phyloP scores from a whole-genome alignment of 257 asterid genomes.

The Capsicum chinense region DNA sequence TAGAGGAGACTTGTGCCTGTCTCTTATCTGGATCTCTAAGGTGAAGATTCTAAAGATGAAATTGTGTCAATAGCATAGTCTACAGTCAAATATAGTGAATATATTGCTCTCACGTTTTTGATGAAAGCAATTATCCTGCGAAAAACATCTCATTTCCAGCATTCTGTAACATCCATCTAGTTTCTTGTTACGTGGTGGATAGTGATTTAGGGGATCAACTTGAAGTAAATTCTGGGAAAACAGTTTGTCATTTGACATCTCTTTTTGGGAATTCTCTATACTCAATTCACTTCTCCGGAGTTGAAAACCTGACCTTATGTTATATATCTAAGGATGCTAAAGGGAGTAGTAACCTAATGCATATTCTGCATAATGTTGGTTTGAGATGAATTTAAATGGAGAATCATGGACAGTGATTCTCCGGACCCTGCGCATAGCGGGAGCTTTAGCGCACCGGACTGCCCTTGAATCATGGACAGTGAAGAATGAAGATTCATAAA shows the following conservation, averaged over 20 bases:
- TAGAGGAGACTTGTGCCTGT: not conserved
- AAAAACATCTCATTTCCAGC: conserved; percentile 13
- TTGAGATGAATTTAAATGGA: not conserved
- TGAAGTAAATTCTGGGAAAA: not conserved
- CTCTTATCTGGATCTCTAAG: conserved; percentile 1
- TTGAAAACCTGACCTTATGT: not conserved
- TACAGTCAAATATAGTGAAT: not conserved
- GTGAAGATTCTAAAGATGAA: not conserved
- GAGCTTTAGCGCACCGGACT: too few relatives aligned
- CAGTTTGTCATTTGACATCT: not conserved
- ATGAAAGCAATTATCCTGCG: not conserved
- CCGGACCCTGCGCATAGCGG: too few relatives aligned
- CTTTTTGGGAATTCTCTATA: not conserved
- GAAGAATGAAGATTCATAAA: not conserved
- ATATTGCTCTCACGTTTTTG: not conserved
- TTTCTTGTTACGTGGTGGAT: not conserved
- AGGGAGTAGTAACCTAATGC: not conserved
- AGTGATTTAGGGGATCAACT: not conserved
- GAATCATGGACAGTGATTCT: not conserved
- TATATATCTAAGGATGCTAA: not conserved
- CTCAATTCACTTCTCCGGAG: not conserved
- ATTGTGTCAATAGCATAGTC: not conserved
- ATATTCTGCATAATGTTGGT: not conserved
- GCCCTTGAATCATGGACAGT: too few relatives aligned
- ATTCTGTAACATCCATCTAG: not conserved